Conservation (phyloP, 75 land plant genomes). For the Cryptomeria japonica region DNA sequence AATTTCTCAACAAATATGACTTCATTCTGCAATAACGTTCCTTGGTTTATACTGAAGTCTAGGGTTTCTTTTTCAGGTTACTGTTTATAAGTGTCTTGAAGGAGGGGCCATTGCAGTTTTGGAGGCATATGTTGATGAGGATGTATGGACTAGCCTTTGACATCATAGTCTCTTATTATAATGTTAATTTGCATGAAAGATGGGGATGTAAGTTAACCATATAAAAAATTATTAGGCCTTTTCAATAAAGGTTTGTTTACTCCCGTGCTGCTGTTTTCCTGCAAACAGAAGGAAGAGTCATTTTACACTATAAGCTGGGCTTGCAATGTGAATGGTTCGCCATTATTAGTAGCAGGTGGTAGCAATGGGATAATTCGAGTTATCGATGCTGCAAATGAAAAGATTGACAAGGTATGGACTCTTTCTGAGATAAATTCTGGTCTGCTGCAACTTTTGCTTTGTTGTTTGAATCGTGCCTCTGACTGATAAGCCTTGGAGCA, state of each 20-base stretch:
- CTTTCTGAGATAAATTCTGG: not conserved
- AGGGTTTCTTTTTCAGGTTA: constrained; percentile 51
- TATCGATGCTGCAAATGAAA: constrained; percentile 78
- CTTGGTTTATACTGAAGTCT: not conserved
- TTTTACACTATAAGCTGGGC: constrained; percentile 99
- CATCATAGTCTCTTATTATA: not conserved
- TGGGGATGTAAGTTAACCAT: not conserved
- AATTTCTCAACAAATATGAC: not conserved
- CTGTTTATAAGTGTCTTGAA: constrained; percentile 89
- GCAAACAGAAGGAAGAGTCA: constrained; percentile 84
- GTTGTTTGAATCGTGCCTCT: constrained; percentile 11
- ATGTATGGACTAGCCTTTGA: constrained; percentile 46
- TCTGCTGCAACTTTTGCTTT: not conserved
- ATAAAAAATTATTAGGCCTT: constrained; percentile 4
- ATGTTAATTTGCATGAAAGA: not conserved
- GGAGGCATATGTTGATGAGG: constrained; percentile 92
- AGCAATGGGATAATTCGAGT: constrained; percentile 92
- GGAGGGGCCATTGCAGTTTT: constrained; percentile 83
- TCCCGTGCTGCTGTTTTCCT: not conserved
- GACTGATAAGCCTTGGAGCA: not conserved
- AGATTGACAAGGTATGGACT: constrained; percentile 62
- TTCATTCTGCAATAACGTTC: not conserved
- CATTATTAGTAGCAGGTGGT: constrained; percentile 83
- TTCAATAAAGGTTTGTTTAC: not conserved
- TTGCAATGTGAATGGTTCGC: constrained; percentile 62